Percentiles rank a stretch among this genome's conserved stretches.
Conservation (phyloP, 2,329 filamentous ascomycete genomes). For the Beauveria pseudobassiana region DNA sequence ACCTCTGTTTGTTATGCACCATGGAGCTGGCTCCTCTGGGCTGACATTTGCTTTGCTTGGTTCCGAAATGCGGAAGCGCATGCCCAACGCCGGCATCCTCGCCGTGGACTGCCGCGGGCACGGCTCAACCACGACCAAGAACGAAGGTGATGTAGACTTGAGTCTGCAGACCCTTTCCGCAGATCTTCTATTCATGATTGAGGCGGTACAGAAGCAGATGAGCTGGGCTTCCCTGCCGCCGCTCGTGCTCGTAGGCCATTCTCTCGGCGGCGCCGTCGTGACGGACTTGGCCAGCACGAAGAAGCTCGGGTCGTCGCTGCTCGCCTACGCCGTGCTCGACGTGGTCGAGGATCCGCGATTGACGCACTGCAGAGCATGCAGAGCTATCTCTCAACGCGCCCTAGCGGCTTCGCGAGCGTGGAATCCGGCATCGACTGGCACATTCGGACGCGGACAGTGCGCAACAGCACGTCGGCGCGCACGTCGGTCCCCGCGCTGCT, state of each 20-base stretch:
- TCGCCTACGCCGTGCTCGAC: conserved; percentile 87
- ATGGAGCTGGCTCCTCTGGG: conserved; percentile 88
- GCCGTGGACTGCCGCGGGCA: conserved; percentile 83
- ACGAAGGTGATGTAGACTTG: conserved; percentile 48
- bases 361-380: conserved; percentile 94
- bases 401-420: conserved; percentile 67
- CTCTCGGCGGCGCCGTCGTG: conserved; percentile 83
- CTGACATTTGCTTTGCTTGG: conserved; percentile 83
- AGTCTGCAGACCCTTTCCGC: conserved; percentile 62
- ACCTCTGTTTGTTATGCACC: conserved; percentile 86
- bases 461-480: conserved; percentile 74
- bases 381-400: conserved; percentile 76
- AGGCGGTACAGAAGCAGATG: conserved; percentile 59
- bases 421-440: conserved; percentile 90
- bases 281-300: conserved; percentile 70
- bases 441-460: conserved; percentile 75
- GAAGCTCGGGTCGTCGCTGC: conserved; percentile 56
- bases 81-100: conserved; percentile 76
- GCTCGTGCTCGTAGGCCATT: conserved; percentile 81
- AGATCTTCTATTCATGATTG: conserved; percentile 66
- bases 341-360: conserved; percentile 93
- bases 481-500: conserved; percentile 75
- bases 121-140: conserved; percentile 56
- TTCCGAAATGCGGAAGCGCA: conserved; percentile 64
- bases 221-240: conserved; percentile 67